phyloP scores from a whole-genome alignment of 306 rosid species.

The Acmispon strigosus region DNA sequence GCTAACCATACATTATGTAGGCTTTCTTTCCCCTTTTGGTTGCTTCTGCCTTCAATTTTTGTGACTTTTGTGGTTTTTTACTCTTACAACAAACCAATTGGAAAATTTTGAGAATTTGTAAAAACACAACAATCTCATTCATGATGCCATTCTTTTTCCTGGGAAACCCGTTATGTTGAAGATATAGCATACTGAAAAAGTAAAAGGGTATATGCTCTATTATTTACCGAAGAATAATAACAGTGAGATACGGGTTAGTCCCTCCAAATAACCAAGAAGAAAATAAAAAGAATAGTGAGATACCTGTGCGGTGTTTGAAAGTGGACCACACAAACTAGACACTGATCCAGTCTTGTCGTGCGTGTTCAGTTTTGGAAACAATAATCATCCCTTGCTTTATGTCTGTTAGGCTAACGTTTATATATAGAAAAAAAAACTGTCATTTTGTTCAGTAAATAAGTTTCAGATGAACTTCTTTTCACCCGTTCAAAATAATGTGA shows the following conservation, averaged over 20 bases:
- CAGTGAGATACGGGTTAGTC: conserved; percentile 8
- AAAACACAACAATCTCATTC: not conserved
- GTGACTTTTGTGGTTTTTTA: not conserved
- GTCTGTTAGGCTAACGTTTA: not conserved
- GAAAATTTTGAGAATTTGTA: conserved; percentile 3
- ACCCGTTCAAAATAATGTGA: not conserved
- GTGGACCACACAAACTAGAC: conserved; percentile 14
- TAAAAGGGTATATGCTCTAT: not conserved
- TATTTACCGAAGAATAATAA: not conserved
- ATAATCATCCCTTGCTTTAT: not conserved
- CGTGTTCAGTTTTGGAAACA: conserved; percentile 8
- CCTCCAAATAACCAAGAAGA: no score
- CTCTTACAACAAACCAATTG: not conserved
- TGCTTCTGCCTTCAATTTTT: conserved; percentile 9
- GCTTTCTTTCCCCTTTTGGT: not conserved
- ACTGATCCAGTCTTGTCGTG: not conserved
- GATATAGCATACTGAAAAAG: not conserved
- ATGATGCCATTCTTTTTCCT: not conserved
- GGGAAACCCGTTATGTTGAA: not conserved
- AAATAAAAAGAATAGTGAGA: conserved; percentile 4
- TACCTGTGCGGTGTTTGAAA: not conserved
- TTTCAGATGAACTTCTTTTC: not conserved
- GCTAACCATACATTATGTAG: not conserved
- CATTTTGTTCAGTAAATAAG: not conserved
- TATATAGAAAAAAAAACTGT: not conserved